Conservation (phyloP, 495 filamentous ascomycete species). For the Xeromyces bisporus region DNA sequence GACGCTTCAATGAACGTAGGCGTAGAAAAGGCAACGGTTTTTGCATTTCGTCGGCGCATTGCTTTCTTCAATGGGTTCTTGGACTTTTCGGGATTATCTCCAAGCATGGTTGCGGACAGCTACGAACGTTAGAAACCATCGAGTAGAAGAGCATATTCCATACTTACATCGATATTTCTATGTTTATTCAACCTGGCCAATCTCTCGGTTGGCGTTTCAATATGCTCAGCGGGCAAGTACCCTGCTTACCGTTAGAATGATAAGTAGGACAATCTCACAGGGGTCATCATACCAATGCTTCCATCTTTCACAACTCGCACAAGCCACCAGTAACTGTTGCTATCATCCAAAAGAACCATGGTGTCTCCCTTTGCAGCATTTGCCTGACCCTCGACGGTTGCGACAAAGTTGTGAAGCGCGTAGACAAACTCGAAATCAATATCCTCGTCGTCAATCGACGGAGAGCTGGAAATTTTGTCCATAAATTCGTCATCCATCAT, state of each 20-base stretch:
- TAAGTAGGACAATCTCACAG: background rate
- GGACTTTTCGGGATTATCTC: conserved; percentile 74
- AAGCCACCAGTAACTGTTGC: conserved; percentile 99
- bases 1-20: conserved; percentile 85
- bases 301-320: conserved; percentile 93
- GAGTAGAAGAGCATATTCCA: background rate
- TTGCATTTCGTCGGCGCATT: conserved; percentile 71
- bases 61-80: conserved; percentile 82
- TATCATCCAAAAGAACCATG: conserved; percentile 99
- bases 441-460: conserved; percentile 98
- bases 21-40: conserved; percentile 73
- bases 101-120: conserved; percentile 87
- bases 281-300: conserved; percentile 60
- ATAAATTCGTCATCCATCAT: conserved; percentile 76
- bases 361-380: conserved; percentile 97
- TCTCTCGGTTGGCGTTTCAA: conserved; percentile 93
- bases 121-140: conserved; percentile 18
- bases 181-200: conserved; percentile 93
- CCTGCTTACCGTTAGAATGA: conserved; percentile 33
- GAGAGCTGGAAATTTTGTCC: conserved; percentile 95
- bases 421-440: conserved; percentile 99
- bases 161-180: conserved; percentile 83
- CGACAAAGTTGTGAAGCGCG: conserved; percentile 91
- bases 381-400: conserved; percentile 94
- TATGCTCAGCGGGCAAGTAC: conserved; percentile 93